A percentile compares a stretch with the other conserved stretches of the same genome.
Evolutionary conservation across 139 green algal species (phyloP).

Genomic region (Tetraselmis chui): DNA sequence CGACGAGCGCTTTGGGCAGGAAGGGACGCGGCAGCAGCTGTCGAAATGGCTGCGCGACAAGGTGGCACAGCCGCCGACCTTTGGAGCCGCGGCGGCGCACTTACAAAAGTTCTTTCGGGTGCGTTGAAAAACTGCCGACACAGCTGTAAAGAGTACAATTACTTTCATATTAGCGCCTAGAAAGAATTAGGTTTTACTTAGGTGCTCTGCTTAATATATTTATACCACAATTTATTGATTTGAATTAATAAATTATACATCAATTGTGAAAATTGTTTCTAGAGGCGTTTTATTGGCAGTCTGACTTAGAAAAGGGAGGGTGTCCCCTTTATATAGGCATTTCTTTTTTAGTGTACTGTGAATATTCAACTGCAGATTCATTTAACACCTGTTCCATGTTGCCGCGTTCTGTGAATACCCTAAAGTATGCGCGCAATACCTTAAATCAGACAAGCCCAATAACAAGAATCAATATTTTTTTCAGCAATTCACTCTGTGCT

Average conservation of each 20-base stretch:
- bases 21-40: slow-evolving; percentile 41
- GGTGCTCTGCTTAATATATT: too few species aligned
- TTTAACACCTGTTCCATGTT: too few species aligned
- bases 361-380: too few species aligned
- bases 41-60: slow-evolving; percentile 67
- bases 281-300: background rate
- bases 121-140: background rate
- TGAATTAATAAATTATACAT: background rate
- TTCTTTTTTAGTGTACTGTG: too few species aligned
- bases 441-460: too few species aligned
- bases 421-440: too few species aligned
- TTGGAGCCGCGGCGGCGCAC: slow-evolving; percentile 51
- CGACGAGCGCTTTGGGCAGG: slow-evolving; percentile 66
- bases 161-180: background rate
- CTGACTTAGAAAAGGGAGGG: background rate
- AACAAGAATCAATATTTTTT: too few species aligned
- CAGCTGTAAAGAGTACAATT: background rate
- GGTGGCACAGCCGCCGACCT: slow-evolving; percentile 44
- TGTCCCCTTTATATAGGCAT: too few species aligned
- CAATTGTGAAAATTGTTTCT: background rate
- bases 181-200: too few species aligned
- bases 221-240: too few species aligned
- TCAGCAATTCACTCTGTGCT: too few species aligned
- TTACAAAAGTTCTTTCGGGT: slow-evolving; percentile 80
- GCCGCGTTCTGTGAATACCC: too few species aligned